Conservation (phyloP, 345 rosid genomes). For the Cochlearia excelsa region DNA sequence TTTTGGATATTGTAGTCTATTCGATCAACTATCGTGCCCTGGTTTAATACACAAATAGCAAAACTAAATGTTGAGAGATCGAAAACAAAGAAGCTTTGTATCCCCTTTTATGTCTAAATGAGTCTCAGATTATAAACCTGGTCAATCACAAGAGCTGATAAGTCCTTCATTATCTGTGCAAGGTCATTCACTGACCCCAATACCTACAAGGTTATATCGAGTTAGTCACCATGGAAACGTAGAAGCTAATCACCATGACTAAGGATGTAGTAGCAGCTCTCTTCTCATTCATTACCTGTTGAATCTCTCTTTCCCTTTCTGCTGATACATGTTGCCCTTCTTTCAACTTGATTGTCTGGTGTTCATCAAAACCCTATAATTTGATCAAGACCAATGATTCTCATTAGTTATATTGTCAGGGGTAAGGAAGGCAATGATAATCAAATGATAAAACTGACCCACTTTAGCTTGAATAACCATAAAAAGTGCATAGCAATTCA, state of each 20-base stretch:
- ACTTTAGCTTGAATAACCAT: conserved; percentile 5
- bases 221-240: conserved; percentile 2
- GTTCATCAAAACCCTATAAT: conserved; percentile 44
- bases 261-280: not conserved
- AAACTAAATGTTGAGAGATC: not conserved
- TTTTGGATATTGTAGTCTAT: conserved; percentile 86
- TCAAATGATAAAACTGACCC: not conserved
- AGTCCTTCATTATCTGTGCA: conserved; percentile 91
- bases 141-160: conserved; percentile 87
- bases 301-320: conserved; percentile 49
- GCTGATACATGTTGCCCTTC: conserved; percentile 41
- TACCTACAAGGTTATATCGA: conserved; percentile 44
- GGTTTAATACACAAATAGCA: conserved; percentile 25
- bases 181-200: conserved; percentile 86
- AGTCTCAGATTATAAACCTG: conserved; percentile 49
- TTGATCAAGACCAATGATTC: conserved; percentile 14
- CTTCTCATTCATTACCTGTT: conserved; percentile 34
- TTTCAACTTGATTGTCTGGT: conserved; percentile 41
- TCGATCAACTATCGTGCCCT: conserved; percentile 90
- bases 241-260: not conserved
- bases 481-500: not conserved
- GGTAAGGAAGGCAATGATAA: not conserved
- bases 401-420: not conserved
- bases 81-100: not conserved
- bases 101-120: not conserved